Evolutionary conservation across 129 eudicot genomes (phyloP), one percentile per base, ranked within the genome.

Genomic region (Solidago caesia): DNA sequence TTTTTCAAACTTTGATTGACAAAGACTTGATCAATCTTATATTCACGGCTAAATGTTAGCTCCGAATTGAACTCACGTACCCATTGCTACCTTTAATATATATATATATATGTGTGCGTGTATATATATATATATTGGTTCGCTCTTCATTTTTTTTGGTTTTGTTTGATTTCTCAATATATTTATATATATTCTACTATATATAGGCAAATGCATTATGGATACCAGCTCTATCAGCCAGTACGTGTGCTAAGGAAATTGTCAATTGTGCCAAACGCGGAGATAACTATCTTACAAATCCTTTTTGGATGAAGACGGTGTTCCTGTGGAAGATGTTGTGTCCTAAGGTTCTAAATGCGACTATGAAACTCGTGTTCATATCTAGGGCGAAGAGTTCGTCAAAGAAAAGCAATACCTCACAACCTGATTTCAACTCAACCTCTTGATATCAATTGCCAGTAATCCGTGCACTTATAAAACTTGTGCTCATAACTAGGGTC

Each of bases 261-360:
- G 96, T 91, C 12, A 47, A 76, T 8, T 78, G 96, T 66, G 85
- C 89, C 1, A 79, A 87, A 71, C 82, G 90, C 4, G 87, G 91
- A 45, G 89, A 87, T 21, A 72, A 70, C 39, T 81, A 83, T 57
- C 15, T 88, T 41, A 80, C 88, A 26, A 79, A 68, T 46, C 92
- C 97, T 62, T 59, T 68, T 0, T 91, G 96, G 97, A 43, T 72
- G 78, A 82, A 67, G 74, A 29, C 63, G 2, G 42, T 83, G 39
- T 73, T 68, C 57, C 49, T 66, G 16, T 75, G 75, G 76, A 92
- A 87, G 82, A 55, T 45, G 39, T 66, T 75, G 16, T 80, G 73
- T 46, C 89, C 85, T 8, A 89, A 88, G 59, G 67, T 77, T 4
- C 0, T 78, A 0, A 85, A 90, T 15, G 81, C 79, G 80, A 14